Evolutionary conservation across 179 eudicot genomes (phyloP).

Genomic region (Beta corolliflora): DNA sequence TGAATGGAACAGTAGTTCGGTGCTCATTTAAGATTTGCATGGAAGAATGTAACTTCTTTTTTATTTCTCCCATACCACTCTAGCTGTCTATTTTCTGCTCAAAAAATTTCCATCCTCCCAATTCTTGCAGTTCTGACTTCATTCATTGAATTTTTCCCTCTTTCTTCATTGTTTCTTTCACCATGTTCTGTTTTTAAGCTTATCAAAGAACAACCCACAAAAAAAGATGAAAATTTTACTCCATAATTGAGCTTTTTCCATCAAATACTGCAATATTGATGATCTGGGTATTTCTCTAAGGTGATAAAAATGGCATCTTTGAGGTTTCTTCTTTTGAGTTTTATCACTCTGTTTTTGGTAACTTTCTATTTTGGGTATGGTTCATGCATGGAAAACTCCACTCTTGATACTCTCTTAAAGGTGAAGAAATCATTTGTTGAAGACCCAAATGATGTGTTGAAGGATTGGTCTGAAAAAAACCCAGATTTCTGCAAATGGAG

Average conservation of each 20-base stretch:
- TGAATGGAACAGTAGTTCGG: conserved; percentile 39
- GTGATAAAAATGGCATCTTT: conserved; percentile 23
- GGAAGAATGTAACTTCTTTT: neutral
- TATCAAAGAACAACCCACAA: neutral
- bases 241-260: neutral
- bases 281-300: neutral
- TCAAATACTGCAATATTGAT: neutral
- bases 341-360: conserved; percentile 27
- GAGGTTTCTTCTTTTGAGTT: conserved; percentile 5
- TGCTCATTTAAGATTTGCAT: conserved; percentile 34
- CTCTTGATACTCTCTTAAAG: conserved; percentile 46
- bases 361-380: neutral
- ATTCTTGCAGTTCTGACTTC: too few species aligned
- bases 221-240: neutral
- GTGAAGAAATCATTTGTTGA: conserved; percentile 52
- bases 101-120: neutral
- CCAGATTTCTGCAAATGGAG: conserved; percentile 67
- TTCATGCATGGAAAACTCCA: conserved; percentile 10
- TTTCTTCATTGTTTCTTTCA: neutral
- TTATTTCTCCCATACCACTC: too few species aligned
- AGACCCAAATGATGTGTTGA: conserved; percentile 61
- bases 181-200: neutral
- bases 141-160: neutral
- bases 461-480: conserved; percentile 51
- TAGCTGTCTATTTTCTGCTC: neutral